A percentile compares a stretch with the other conserved stretches of the same genome.
Evolutionary conservation across 176 grass and related monocot genomes (phyloP).

Genomic region (Juncus inflexus): DNA sequence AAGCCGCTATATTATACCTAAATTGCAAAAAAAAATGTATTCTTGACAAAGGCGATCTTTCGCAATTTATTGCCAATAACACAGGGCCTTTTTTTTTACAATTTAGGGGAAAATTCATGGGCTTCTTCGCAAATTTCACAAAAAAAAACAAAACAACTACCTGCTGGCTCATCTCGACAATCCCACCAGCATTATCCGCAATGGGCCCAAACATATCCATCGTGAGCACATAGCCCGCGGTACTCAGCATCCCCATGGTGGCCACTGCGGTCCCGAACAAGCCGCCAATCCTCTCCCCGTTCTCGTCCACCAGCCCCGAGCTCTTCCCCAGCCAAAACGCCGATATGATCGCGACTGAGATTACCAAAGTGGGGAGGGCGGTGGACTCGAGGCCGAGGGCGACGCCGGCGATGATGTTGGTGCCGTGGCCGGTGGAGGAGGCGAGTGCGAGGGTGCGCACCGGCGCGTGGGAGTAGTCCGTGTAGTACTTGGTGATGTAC

Average conservation of each 20-base stretch:
- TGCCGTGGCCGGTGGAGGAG: constrained; percentile 93
- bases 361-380: constrained; percentile 83
- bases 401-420: constrained; percentile 97
- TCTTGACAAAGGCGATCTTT: no score
- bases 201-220: constrained; percentile 99
- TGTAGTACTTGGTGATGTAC: constrained; percentile 98
- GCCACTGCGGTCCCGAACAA: constrained; percentile 98
- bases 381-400: constrained; percentile 94
- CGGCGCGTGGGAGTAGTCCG: constrained; percentile 93
- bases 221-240: constrained; percentile 96
- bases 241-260: constrained; percentile 99
- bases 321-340: constrained; percentile 87
- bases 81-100: no score
- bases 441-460: constrained; percentile 74
- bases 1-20: no score
- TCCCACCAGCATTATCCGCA: constrained; percentile 98
- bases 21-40: no score
- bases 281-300: constrained; percentile 76
- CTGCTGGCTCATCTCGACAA: constrained; percentile 99
- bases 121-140: constrained; percentile 44
- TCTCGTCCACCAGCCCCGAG: constrained; percentile 81
- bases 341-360: constrained; percentile 80
- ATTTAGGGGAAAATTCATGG: constrained; percentile 36
- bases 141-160: constrained; percentile 32
- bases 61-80: no score